These are phyloP conservation scores for Psidium guajava DNA, from an alignment of 345 rosid genomes.

Conservation along the genomic window DNA sequence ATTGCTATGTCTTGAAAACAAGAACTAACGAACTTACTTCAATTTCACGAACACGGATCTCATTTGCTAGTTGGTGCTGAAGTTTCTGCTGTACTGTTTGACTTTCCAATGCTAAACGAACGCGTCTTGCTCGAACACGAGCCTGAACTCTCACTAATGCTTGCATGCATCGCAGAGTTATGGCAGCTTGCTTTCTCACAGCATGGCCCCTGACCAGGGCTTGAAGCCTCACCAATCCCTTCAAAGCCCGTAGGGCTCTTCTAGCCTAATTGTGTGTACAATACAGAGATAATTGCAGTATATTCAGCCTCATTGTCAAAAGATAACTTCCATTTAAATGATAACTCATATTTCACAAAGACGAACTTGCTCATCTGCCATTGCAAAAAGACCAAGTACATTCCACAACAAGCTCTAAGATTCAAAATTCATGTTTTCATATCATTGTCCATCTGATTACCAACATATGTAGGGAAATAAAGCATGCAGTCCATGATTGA, in stretches of 20 bases:
- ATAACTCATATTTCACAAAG: background rate
- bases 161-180: constrained; percentile 99
- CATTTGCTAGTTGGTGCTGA: constrained; percentile 78
- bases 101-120: constrained; percentile 88
- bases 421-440: background rate
- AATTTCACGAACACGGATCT: constrained; percentile 75
- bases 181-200: constrained; percentile 99
- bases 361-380: background rate
- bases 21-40: constrained; percentile 35
- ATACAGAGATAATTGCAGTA: background rate
- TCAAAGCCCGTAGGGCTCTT: constrained; percentile 95
- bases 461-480: background rate
- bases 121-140: constrained; percentile 94
- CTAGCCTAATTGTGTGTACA: constrained; percentile 46
- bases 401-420: background rate
- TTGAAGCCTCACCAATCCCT: constrained; percentile 96
- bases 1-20: background rate
- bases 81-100: constrained; percentile 60
- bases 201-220: constrained; percentile 98
- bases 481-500: background rate
- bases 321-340: background rate
- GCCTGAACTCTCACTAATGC: constrained; percentile 99
- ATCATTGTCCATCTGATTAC: background rate
- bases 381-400: background rate
- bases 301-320: background rate